A percentile compares a stretch with the other conserved stretches of the same genome.
Conservation (phyloP, 2,329 filamentous ascomycete species). For the Lachnellula suecica region DNA sequence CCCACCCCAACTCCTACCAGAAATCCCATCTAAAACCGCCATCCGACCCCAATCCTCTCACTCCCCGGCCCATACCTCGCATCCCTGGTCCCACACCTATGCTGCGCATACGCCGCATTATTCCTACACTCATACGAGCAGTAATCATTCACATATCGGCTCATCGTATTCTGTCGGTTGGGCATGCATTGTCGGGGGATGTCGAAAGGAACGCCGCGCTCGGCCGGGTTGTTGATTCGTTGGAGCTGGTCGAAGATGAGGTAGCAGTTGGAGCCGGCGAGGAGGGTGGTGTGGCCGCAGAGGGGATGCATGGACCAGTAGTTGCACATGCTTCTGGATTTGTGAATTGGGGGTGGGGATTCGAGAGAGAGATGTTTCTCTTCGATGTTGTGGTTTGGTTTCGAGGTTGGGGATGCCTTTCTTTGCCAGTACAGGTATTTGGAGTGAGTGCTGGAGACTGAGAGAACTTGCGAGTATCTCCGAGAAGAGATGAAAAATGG, state of each 20-base stretch:
- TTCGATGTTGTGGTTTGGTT: background rate
- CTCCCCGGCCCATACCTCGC: constrained; percentile 29
- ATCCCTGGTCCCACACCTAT: constrained; percentile 26
- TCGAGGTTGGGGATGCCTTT: background rate
- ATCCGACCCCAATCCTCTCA: constrained; percentile 32
- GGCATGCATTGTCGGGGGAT: constrained; percentile 27
- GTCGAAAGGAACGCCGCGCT: constrained; percentile 26
- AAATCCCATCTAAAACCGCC: constrained; percentile 20
- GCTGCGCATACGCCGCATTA: constrained; percentile 21
- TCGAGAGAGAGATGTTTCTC: background rate
- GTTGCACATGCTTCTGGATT: constrained; percentile 27
- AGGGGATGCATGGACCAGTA: constrained; percentile 27
- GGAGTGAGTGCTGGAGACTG: background rate
- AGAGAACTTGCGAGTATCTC: constrained; percentile 1
- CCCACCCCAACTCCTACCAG: background rate
- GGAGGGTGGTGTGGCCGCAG: constrained; percentile 30
- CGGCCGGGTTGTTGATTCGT: constrained; percentile 30
- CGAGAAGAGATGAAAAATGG: background rate
- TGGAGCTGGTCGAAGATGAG: constrained; percentile 31
- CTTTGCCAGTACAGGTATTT: background rate
- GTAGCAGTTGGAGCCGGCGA: constrained; percentile 30
- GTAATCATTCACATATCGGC: constrained; percentile 19
- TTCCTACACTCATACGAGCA: constrained; percentile 31
- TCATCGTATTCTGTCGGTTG: constrained; percentile 22
- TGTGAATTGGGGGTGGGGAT: background rate